Percentiles rank a stretch among this genome's conserved stretches.
These are phyloP conservation scores for Chlamydomonas schloesseri DNA, from an alignment of 139 green algal genomes.

Conservation along the genomic window DNA sequence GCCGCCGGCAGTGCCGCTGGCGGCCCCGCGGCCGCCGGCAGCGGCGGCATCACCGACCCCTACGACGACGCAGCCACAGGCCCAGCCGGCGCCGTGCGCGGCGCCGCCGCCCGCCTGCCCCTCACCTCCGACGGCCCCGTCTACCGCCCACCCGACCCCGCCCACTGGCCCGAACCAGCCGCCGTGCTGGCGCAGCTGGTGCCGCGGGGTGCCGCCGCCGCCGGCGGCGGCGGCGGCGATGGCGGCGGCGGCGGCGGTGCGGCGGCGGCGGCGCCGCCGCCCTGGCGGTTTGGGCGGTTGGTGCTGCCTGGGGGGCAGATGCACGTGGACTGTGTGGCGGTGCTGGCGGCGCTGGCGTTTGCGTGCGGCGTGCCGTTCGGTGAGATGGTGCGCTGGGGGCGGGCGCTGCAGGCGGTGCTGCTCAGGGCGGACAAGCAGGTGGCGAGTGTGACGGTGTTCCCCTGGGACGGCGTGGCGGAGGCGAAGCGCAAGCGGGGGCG, in stretches of 20 bases:
- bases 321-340: conserved; percentile 6
- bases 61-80: neutral
- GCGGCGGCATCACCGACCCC: no score
- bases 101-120: no score
- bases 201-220: neutral
- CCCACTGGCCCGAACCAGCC: neutral
- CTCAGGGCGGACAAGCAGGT: neutral
- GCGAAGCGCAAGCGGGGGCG: neutral
- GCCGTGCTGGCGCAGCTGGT: neutral
- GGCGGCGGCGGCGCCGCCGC: neutral
- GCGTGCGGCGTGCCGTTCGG: neutral
- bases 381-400: neutral
- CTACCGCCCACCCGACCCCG: no score
- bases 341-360: conserved; percentile 7
- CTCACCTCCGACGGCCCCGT: no score
- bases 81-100: neutral
- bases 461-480: neutral
- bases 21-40: no score
- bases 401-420: neutral
- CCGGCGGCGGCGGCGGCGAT: no score
- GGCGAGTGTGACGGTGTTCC: neutral
- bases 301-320: neutral
- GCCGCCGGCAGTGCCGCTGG: no score
- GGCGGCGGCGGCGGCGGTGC: no score
- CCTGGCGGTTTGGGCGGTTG: neutral